Evolutionary conservation across 495 filamentous ascomycete species (phyloP), one percentile per base, ranked within the genome.

Genomic region (Evernia prunastri): DNA sequence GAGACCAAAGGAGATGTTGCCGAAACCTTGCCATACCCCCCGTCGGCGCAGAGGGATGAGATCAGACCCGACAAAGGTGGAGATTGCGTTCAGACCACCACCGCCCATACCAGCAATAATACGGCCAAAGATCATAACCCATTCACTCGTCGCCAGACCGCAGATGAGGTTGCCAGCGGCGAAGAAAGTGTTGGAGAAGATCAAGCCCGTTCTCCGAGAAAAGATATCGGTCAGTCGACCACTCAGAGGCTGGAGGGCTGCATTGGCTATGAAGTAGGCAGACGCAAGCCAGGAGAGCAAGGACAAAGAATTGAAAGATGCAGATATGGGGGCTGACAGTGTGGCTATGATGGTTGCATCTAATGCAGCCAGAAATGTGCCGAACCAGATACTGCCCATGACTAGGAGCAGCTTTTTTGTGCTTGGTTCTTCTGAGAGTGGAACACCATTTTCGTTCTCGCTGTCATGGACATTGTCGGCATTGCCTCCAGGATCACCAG

Each of bases 151-250:
- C 0, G 93, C 90, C 15, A 96, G 73, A 5, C 93, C 93, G 68
- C 92, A 96, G 59, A 95, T 89, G 66, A 95, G 72, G 47, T 92
- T 97, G 0, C 92, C 92, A 17, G 78, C 72, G 7, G 85, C 89
- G 70, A 97, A 97, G 69, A 93, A 83, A 11, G 87, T 60, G 66
- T 94, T 92, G 58, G 88, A 89, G 56, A 92, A 86, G 0, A 95
- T 75, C 13, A 97, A 74, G 0, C 92, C 92, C 2, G 86, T 83
- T 1, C 89, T 81, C 10, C 92, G 84, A 7, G 86, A 87, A 72
- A 91, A 94, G 25, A 97, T 94, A 71, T 97, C 93, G 0, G 93
- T 96, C 66, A 96, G 72, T 8, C 89, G 83, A 23, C 93, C 93
- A 58, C 87, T 88, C 17, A 97, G 76, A 4, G 93, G 92, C 67